These are phyloP conservation scores for Tieghemostelium lacteum DNA, from an alignment of 78 protist species.

Conservation along the genomic window DNA sequence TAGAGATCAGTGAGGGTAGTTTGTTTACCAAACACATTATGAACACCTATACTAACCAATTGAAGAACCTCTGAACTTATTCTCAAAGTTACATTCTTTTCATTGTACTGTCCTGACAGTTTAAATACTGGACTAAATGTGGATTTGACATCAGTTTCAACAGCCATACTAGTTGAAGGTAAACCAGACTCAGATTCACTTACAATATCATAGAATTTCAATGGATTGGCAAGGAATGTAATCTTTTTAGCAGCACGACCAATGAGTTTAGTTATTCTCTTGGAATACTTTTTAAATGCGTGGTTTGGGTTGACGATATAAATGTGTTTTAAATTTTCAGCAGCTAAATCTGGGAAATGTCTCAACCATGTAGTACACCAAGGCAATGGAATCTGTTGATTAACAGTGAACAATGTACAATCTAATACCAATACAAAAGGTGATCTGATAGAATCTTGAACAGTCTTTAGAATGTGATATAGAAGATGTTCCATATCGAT, in stretches of 20 bases:
- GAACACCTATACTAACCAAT: conserved; percentile 21
- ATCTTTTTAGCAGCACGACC: conserved; percentile 39
- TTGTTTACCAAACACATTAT: conserved; percentile 37
- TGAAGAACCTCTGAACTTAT: conserved; percentile 21
- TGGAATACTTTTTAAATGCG: conserved; percentile 29
- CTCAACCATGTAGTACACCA: conserved; percentile 57
- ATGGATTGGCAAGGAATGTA: conserved; percentile 25
- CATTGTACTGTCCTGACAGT: conserved; percentile 59
- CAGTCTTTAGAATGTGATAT: conserved; percentile 48
- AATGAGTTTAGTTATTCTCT: conserved; percentile 31
- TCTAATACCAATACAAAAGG: conserved; percentile 63
- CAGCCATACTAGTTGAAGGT: conserved; percentile 22
- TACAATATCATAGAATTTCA: conserved; percentile 11
- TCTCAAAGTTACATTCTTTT: conserved; percentile 25
- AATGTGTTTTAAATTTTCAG: conserved; percentile 20
- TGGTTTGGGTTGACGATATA: conserved; percentile 31
- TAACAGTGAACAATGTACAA: conserved; percentile 28
- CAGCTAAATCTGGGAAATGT: conserved; percentile 39
- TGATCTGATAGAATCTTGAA: conserved; percentile 21
- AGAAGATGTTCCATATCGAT: conserved; percentile 59
- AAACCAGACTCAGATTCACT: conserved; percentile 28
- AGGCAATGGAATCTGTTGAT: conserved; percentile 34
- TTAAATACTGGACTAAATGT: conserved; percentile 55
- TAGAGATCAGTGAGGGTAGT: conserved; percentile 32
- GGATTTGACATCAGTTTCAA: conserved; percentile 55